Percentiles rank a stretch among this genome's conserved stretches.
phyloP scores from a whole-genome alignment of 2,329 filamentous ascomycete genomes.

The Ophiostoma populinum region DNA sequence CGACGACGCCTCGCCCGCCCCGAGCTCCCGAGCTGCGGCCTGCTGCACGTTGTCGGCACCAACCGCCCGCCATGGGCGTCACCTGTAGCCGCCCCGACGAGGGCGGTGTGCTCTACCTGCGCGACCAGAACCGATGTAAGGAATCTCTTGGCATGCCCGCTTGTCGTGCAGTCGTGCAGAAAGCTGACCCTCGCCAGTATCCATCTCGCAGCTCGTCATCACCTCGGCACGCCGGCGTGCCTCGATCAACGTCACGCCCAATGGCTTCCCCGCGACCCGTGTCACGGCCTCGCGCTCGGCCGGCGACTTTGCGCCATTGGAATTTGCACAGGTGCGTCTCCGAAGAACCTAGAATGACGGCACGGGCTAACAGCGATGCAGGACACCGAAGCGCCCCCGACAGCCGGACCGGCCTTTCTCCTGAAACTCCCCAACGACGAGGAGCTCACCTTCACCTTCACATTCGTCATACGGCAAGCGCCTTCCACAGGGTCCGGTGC shows the following conservation, averaged over 20 bases:
- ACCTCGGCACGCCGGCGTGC: constrained; percentile 64
- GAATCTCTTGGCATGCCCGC: constrained; percentile 13
- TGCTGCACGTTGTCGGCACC: not conserved
- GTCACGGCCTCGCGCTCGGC: constrained; percentile 54
- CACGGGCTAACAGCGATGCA: constrained; percentile 20
- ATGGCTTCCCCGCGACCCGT: constrained; percentile 71
- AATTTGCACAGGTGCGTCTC: constrained; percentile 70
- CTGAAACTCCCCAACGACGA: constrained; percentile 81
- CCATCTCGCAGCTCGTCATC: constrained; percentile 67
- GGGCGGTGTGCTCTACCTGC: constrained; percentile 60
- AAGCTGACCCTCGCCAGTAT: too few species aligned
- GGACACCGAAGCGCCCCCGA: constrained; percentile 54
- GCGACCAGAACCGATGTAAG: constrained; percentile 84
- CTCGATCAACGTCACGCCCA: constrained; percentile 63
- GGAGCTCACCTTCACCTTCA: constrained; percentile 84
- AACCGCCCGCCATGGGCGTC: constrained; percentile 57
- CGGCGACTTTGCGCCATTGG: constrained; percentile 60
- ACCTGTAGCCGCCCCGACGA: constrained; percentile 81
- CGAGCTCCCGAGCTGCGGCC: too few species aligned
- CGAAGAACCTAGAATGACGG: not conserved
- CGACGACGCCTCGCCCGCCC: not conserved
- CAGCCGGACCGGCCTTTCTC: constrained; percentile 52
- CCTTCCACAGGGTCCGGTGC: constrained; percentile 10
- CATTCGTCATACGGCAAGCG: constrained; percentile 56
- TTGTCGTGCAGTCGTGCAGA: not conserved